Evolutionary conservation across 179 eudicot species (phyloP).

Genomic region (Gypsophila paniculata): DNA sequence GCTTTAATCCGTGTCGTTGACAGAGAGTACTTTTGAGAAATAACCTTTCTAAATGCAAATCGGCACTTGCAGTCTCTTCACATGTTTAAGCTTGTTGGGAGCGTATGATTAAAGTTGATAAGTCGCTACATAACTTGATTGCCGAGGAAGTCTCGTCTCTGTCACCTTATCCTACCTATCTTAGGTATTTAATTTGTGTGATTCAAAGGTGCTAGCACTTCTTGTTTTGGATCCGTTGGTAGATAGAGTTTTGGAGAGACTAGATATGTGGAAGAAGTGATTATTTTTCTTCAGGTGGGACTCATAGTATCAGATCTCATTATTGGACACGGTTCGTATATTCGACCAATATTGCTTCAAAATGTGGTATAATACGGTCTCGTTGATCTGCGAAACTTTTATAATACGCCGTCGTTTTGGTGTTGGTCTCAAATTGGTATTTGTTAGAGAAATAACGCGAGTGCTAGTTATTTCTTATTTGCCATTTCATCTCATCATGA

Average conservation of each 20-base stretch:
- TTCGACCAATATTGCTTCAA: no score
- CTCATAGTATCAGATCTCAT: neutral
- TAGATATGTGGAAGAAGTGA: neutral
- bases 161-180: neutral
- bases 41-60: neutral
- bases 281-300: neutral
- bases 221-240: neutral
- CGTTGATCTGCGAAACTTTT: no score
- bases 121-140: neutral
- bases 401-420: no score
- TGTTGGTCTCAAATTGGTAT: no score
- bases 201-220: no score
- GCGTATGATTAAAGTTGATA: neutral
- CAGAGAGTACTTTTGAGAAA: no score
- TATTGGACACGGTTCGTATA: no score
- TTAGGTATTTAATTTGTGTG: neutral
- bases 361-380: no score
- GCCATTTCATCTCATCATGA: neutral
- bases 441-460: no score
- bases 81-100: neutral
- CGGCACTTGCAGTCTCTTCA: neutral
- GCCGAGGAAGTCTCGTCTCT: neutral
- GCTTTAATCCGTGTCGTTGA: no score
- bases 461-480: neutral
- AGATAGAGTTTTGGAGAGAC: neutral